Evolutionary conservation across 2,329 filamentous ascomycete species (phyloP), one percentile per base, ranked within the genome.

Genomic region (Canariomyces notabilis): DNA sequence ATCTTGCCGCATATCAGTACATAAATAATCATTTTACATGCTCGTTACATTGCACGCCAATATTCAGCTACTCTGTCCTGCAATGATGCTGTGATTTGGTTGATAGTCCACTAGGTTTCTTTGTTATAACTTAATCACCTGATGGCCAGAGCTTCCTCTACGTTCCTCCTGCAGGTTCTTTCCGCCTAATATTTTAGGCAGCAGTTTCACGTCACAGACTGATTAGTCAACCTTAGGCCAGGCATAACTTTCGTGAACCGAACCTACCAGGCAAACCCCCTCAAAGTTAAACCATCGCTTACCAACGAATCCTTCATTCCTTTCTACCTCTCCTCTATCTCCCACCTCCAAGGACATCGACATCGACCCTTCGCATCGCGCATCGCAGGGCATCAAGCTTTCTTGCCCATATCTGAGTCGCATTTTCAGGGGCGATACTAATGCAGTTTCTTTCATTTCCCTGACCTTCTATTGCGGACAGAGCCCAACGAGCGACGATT

Each of bases 301-400:
- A 31, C 29, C 33, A 36, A 22, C 33, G 29, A 34, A 31, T 32
- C 26, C 41, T 34, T 29, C 26, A 15, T 26, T n/a, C 5, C 39
- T 15, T 36, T 42, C 34, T 29, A 18, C 33, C 19, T 21, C n/a
- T 18, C 14, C 15, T 33, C 26, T 32, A 6, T 32, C 38, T 37
- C 32, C 16, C 34, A n/a, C 31, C 39, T 18, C 36, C 49, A 23
- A 42, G 29, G 15, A 18, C 26, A 29, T 29, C 49, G 23, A 42
- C 26, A 38, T 26, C 7, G 23, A 21, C 12, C 31, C 19, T n/a
- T 39, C 34, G 4, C 11, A 26, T 23, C 22, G 23, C 36, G 7
- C 36, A 33, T 8, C 31, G 33, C 15, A 3, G n/a, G 22, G 23
- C 31, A 22, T 37, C 44, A 21, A 9, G 16, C 33, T 14, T 20